phyloP scores from a whole-genome alignment of 768 basidiomycete genomes.

The Boletus speciosus region DNA sequence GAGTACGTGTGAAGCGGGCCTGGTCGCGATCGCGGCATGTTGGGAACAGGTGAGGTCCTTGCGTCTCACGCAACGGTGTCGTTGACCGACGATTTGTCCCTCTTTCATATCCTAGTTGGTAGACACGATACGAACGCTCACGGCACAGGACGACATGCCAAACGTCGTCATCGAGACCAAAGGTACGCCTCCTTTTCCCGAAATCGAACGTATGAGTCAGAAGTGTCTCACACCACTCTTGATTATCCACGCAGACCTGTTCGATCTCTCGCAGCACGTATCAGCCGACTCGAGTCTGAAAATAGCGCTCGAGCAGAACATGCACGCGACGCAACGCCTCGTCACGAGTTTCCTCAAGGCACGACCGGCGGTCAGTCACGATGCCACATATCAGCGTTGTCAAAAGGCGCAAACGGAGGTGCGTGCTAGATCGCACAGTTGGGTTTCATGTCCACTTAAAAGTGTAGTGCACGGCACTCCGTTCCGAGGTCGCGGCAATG shows the following conservation, averaged over 20 bases:
- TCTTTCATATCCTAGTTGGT: slow-evolving; percentile 47
- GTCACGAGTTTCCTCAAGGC: slow-evolving; percentile 53
- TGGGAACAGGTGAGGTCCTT: slow-evolving; percentile 67
- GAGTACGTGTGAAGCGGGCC: slow-evolving; percentile 62
- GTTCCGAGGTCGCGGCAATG: slow-evolving; percentile 54
- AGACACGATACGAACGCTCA: slow-evolving; percentile 59
- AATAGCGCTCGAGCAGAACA: slow-evolving; percentile 50
- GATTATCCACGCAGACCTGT: slow-evolving; percentile 22
- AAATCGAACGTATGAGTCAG: not conserved
- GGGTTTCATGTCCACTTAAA: slow-evolving; percentile 8
- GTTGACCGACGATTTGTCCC: not conserved
- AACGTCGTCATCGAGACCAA: slow-evolving; percentile 39
- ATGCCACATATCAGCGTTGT: slow-evolving; percentile 42
- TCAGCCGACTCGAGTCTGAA: slow-evolving; percentile 31
- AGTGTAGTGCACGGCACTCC: slow-evolving; percentile 52
- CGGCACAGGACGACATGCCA: slow-evolving; percentile 49
- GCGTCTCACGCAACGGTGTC: not conserved
- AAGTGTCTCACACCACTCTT: not conserved
- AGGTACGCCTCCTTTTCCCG: slow-evolving; percentile 29
- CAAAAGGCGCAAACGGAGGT: slow-evolving; percentile 63
- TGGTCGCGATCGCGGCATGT: slow-evolving; percentile 72
- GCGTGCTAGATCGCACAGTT: slow-evolving; percentile 16
- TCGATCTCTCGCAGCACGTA: slow-evolving; percentile 33
- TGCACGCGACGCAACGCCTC: slow-evolving; percentile 55
- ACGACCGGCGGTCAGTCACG: slow-evolving; percentile 32